These are phyloP conservation scores for Cercophora newfieldiana DNA, from an alignment of 495 filamentous ascomycete genomes.

Conservation along the genomic window DNA sequence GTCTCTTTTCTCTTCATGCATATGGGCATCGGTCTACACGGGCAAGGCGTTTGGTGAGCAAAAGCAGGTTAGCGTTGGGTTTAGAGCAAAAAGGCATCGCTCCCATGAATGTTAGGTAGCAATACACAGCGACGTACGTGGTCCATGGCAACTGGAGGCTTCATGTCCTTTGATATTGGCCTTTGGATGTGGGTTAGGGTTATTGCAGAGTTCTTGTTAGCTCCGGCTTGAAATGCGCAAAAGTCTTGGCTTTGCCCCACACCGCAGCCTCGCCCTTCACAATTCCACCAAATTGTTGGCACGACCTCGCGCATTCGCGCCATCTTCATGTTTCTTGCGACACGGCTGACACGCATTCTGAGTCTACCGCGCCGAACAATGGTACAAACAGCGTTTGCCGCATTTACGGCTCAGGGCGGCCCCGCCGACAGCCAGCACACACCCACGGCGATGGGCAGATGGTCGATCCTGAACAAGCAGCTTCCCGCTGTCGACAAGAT, in stretches of 20 bases:
- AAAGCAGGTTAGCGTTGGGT: conserved; percentile 4
- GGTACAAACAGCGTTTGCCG: conserved; percentile 30
- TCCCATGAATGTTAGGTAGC: neutral
- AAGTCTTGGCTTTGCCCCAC: conserved; percentile 12
- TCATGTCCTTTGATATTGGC: neutral
- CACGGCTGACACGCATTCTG: conserved; percentile 21
- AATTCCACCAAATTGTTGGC: neutral
- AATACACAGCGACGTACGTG: neutral
- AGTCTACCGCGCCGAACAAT: conserved; percentile 25
- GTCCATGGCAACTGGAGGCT: neutral
- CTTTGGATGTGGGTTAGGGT: neutral
- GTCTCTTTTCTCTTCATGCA: conserved; percentile 2
- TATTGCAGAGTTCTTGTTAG: neutral
- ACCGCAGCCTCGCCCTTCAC: neutral
- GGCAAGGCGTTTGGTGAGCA: conserved; percentile 5
- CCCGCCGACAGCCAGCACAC: conserved; percentile 48
- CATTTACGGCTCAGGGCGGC: conserved; percentile 31
- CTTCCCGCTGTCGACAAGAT: conserved; percentile 73
- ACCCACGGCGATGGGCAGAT: conserved; percentile 72
- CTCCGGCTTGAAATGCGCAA: neutral
- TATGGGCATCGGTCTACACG: neutral
- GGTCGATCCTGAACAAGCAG: conserved; percentile 73
- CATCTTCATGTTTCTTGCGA: conserved; percentile 23
- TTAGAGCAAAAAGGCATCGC: neutral
- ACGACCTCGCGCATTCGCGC: conserved; percentile 19